Conservation (phyloP, 2,329 filamentous ascomycete species). For the Aureobasidium zeae region DNA sequence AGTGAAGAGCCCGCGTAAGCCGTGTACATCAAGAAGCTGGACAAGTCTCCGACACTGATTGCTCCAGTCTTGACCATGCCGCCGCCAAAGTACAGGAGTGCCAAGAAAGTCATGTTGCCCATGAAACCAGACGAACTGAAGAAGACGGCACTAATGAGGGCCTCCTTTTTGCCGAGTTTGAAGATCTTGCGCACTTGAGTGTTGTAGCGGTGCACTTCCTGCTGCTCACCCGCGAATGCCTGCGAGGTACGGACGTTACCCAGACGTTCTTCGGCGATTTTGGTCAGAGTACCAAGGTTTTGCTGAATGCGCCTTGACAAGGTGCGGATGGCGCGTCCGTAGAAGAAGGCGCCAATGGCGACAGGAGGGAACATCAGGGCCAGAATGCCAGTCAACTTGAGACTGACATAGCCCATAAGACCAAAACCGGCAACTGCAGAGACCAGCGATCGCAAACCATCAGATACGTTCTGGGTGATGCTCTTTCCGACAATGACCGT, state of each 20-base stretch:
- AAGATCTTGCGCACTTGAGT: slow-evolving; percentile 88
- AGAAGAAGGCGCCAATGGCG: slow-evolving; percentile 82
- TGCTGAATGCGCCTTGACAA: slow-evolving; percentile 88
- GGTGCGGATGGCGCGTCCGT: slow-evolving; percentile 79
- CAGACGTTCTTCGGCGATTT: slow-evolving; percentile 95
- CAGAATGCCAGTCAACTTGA: slow-evolving; percentile 80
- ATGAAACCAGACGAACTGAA: slow-evolving; percentile 80
- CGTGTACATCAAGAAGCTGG: slow-evolving; percentile 97
- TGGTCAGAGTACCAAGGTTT: slow-evolving; percentile 84
- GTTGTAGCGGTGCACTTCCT: slow-evolving; percentile 87
- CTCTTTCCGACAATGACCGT: slow-evolving; percentile 98
- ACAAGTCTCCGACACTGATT: slow-evolving; percentile 85
- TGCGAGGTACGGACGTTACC: slow-evolving; percentile 96
- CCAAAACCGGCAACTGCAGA: slow-evolving; percentile 82
- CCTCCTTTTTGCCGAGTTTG: slow-evolving; percentile 74
- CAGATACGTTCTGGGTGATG: slow-evolving; percentile 94
- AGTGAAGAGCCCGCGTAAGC: slow-evolving; percentile 78
- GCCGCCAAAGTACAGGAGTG: slow-evolving; percentile 81
- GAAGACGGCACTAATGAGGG: slow-evolving; percentile 81
- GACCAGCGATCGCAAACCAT: slow-evolving; percentile 84
- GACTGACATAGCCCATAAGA: slow-evolving; percentile 92
- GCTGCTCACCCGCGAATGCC: slow-evolving; percentile 86
- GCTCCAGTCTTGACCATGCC: slow-evolving; percentile 77
- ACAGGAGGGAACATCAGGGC: slow-evolving; percentile 84
- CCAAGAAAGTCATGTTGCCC: slow-evolving; percentile 92